Base-by-base conservation (phyloP, 2,329 filamentous ascomycete genomes). In the Xylariaceae sp. region DNA sequence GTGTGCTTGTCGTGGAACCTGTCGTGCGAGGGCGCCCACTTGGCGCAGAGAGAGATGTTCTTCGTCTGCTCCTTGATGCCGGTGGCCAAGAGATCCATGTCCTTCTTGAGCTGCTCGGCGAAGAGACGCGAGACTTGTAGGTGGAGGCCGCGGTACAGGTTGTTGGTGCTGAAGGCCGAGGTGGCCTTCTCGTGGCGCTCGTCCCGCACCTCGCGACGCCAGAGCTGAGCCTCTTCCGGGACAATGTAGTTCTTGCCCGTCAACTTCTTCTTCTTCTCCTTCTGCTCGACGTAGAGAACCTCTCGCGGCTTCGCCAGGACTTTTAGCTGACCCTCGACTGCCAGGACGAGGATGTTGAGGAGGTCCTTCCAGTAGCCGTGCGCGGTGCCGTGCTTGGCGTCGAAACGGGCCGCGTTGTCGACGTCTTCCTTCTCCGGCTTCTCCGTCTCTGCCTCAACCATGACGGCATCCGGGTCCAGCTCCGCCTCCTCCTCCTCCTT, bases 311-410 rank as follows among this genome's bases (percentile, higher is more conserved):
- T 48, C 2, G 60, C 59, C 9, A 66, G 51, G 5, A 61, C 60
- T 11, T 62, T 56, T 9, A 80, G 62, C 51, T 70, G 60, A 15
- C 63, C 59, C 35, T 74, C 69, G 16, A 64, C 70, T 1, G 68
- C 67, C 2, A 81, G 61, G 1, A 65, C 70, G 0, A 80, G 61
- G 3, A 80, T 62, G 47, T 79, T 80, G 2, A 78, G 59, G 3
- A 79, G 59, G 50, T 80, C 75, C 47, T 80, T 79, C 74, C 74
- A 81, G 56, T 79, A 80, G 0, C 76, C 74, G 36, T 80, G 76
- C 4, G 76, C 62, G 2, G 74, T 65, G 0, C 70, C 69, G 26
- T 72, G 55, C 31, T 59, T 56, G 12, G 72, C 63, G 27, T 75
- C 67, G 40, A 65, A 64, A 7, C 53, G 55, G 9, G 53, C 35